Conservation (phyloP, 164 flowering plant genomes). For the Magnolia kwangsiensis region DNA sequence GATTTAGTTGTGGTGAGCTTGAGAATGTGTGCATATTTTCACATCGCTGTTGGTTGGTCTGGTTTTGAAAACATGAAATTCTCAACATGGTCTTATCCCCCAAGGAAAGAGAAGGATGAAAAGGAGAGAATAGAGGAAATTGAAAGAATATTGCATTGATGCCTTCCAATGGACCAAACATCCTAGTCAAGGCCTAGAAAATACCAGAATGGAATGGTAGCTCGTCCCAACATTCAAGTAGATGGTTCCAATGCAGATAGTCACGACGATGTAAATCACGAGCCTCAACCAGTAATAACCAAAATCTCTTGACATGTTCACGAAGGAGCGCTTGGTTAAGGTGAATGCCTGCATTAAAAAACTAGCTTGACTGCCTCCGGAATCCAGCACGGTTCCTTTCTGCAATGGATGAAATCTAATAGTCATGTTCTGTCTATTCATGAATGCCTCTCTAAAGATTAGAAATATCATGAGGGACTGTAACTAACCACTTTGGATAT, state of each 20-base stretch:
- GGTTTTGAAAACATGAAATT: neutral
- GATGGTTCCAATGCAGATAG: conserved; percentile 87
- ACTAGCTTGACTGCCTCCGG: conserved; percentile 95
- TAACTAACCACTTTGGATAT: conserved; percentile 80
- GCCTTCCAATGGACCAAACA: neutral
- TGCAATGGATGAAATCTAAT: conserved; percentile 26
- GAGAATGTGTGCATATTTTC: neutral
- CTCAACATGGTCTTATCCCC: neutral
- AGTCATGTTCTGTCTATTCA: neutral
- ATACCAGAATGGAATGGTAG: conserved; percentile 77
- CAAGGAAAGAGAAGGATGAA: neutral
- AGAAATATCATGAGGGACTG: neutral
- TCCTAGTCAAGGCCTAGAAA: neutral
- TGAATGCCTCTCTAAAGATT: neutral
- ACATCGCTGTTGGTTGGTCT: neutral
- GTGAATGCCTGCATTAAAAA: conserved; percentile 77
- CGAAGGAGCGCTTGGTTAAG: conserved; percentile 78
- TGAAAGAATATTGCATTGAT: neutral
- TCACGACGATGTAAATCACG: conserved; percentile 72
- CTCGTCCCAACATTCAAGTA: conserved; percentile 75
- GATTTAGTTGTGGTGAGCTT: neutral
- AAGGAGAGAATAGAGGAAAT: neutral
- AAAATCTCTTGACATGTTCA: conserved; percentile 96
- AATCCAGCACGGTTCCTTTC: conserved; percentile 90
- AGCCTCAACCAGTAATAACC: conserved; percentile 99